Percentiles rank a stretch among this genome's conserved stretches.
phyloP scores from a whole-genome alignment of 768 basidiomycete genomes.

The Agrocybe pediades region DNA sequence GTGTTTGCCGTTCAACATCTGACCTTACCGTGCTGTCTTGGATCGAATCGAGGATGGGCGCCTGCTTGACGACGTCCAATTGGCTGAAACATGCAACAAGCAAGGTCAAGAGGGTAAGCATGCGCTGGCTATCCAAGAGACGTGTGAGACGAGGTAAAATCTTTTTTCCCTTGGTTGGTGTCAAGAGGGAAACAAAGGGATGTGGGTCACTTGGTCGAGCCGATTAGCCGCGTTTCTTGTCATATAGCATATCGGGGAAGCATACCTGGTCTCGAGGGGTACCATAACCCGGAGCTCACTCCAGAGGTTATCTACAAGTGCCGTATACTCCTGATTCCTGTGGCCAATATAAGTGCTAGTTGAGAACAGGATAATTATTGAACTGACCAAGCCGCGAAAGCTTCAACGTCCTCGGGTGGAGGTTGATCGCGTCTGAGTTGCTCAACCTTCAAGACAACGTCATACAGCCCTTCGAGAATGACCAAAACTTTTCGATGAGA shows the following conservation, averaged over 20 bases:
- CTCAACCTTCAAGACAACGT: conserved; percentile 80
- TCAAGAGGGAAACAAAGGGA: conserved; percentile 92
- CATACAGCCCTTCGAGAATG: conserved; percentile 84
- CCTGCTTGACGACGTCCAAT: conserved; percentile 85
- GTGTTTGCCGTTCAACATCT: conserved; percentile 87
- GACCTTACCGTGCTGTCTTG: conserved; percentile 62
- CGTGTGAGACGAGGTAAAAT: conserved; percentile 88
- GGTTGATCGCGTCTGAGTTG: conserved; percentile 84
- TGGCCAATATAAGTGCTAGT: background rate
- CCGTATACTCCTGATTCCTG: conserved; percentile 62
- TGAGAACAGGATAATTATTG: background rate
- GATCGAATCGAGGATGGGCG: conserved; percentile 67
- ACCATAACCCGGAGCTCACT: conserved; percentile 81
- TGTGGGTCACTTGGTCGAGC: conserved; percentile 73
- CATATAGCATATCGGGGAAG: background rate
- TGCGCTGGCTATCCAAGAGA: conserved; percentile 74
- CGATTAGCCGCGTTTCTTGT: background rate
- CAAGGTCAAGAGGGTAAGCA: conserved; percentile 87
- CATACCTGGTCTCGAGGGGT: conserved; percentile 89
- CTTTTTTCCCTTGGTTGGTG: conserved; percentile 89
- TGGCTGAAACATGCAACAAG: conserved; percentile 94
- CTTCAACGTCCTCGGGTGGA: conserved; percentile 55
- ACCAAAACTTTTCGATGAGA: conserved; percentile 76
- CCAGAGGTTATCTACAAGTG: conserved; percentile 75
- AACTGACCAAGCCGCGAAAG: conserved; percentile 45